Evolutionary conservation across 1,284 basidiomycete species (phyloP).

Genomic region (Hymenochaete sp.): DNA sequence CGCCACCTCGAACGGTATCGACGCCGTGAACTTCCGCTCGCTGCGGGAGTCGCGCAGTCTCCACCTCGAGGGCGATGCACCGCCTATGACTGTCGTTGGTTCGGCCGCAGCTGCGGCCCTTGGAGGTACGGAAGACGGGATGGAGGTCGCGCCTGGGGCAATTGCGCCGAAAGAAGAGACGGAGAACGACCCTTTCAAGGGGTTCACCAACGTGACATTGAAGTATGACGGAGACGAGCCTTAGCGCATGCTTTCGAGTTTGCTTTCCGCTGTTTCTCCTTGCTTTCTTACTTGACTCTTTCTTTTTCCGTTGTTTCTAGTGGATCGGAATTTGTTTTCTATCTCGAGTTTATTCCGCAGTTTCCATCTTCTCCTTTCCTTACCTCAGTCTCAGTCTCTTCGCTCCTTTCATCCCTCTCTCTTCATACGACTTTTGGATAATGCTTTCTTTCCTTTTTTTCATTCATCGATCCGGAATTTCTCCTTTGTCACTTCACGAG

Average conservation of each 20-base stretch:
- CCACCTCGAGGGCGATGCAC: conserved; percentile 86
- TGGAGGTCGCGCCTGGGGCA: conserved; percentile 35
- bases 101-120: conserved; percentile 38
- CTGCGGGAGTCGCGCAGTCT: conserved; percentile 86
- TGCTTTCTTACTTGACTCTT: conserved; percentile 7
- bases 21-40: conserved; percentile 86
- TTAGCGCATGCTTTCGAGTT: conserved; percentile 6
- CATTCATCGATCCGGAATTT: no score
- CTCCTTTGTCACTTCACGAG: neutral
- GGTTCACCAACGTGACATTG: conserved; percentile 82
- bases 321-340: conserved; percentile 20
- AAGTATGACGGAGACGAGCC: conserved; percentile 66
- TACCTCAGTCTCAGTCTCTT: neutral
- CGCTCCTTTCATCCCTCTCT: no score
- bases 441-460: no score
- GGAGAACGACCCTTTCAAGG: conserved; percentile 60
- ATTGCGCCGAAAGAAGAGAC: no score
- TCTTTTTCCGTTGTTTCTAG: conserved; percentile 8
- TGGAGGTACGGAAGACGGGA: conserved; percentile 37
- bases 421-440: no score
- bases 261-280: neutral
- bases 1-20: conserved; percentile 70
- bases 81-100: conserved; percentile 29
- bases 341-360: conserved; percentile 12
- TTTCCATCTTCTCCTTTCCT: conserved; percentile 19